Conservation (phyloP, 2,329 filamentous ascomycete genomes). For the Penicillium palitans region DNA sequence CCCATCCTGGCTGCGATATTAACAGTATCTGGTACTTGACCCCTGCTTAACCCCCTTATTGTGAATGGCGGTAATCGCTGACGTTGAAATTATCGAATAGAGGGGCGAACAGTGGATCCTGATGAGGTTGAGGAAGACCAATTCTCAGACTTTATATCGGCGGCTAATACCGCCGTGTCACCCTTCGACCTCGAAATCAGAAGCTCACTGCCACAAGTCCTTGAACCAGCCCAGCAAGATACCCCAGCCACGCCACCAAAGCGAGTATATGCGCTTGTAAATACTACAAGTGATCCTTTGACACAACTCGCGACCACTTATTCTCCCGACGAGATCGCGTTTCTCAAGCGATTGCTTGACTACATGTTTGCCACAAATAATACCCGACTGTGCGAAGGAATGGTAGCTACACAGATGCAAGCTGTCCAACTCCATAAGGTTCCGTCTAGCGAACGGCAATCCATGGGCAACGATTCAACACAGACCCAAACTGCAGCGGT, state of each 20-base stretch:
- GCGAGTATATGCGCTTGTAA: constrained; percentile 80
- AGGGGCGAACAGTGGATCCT: constrained; percentile 50
- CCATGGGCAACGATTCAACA: constrained; percentile 46
- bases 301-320: constrained; percentile 85
- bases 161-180: constrained; percentile 70
- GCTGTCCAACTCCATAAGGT: constrained; percentile 67
- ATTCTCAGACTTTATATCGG: constrained; percentile 67
- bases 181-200: constrained; percentile 87
- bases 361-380: constrained; percentile 91
- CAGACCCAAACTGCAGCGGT: constrained; percentile 36
- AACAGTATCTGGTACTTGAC: constrained; percentile 54
- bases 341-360: constrained; percentile 83
- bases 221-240: constrained; percentile 40
- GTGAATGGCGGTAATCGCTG: neutral
- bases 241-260: constrained; percentile 32
- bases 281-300: constrained; percentile 78
- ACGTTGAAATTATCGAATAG: constrained; percentile 28
- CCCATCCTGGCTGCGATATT: constrained; percentile 75
- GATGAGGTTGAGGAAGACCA: constrained; percentile 68
- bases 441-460: constrained; percentile 35
- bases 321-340: constrained; percentile 80
- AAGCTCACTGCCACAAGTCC: constrained; percentile 67
- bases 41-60: neutral
- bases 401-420: constrained; percentile 78
- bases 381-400: constrained; percentile 72